Conservation (phyloP, 345 rosid species). For the Triadica sebifera region DNA sequence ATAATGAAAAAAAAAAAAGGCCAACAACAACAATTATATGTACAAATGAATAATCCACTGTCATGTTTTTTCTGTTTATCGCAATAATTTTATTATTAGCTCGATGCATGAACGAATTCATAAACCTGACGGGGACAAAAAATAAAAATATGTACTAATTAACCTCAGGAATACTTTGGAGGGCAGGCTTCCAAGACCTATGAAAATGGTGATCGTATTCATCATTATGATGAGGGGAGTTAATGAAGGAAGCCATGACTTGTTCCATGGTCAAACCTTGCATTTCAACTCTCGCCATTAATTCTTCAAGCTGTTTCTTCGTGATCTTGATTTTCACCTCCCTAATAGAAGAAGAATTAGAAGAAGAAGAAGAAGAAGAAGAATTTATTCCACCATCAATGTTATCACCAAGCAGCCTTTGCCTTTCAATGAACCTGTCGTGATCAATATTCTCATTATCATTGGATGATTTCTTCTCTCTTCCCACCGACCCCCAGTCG, state of each 20-base stretch:
- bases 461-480: background rate
- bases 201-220: slow-evolving; percentile 17
- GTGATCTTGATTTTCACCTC: slow-evolving; percentile 73
- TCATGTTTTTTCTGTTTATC: too few relatives aligned
- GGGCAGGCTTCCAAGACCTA: slow-evolving; percentile 59
- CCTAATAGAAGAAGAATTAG: background rate
- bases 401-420: slow-evolving; percentile 17
- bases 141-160: slow-evolving; percentile 13
- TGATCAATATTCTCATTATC: background rate
- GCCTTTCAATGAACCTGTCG: slow-evolving; percentile 8
- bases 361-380: slow-evolving; percentile 11
- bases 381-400: background rate
- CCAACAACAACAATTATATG: too few relatives aligned
- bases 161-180: slow-evolving; percentile 76
- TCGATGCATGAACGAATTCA: too few relatives aligned
- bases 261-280: slow-evolving; percentile 45
- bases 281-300: slow-evolving; percentile 39
- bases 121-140: too few relatives aligned
- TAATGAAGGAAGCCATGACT: slow-evolving; percentile 27
- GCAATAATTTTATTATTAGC: too few relatives aligned
- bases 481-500: slow-evolving; percentile 31
- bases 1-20: too few relatives aligned
- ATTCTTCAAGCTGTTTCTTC: slow-evolving; percentile 59
- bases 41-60: too few relatives aligned
- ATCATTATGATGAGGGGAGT: background rate